Percentiles rank a stretch among this genome's conserved stretches.
Evolutionary conservation across 1,284 basidiomycete genomes (phyloP).

Genomic region (Lentinula novae-zelandiae): DNA sequence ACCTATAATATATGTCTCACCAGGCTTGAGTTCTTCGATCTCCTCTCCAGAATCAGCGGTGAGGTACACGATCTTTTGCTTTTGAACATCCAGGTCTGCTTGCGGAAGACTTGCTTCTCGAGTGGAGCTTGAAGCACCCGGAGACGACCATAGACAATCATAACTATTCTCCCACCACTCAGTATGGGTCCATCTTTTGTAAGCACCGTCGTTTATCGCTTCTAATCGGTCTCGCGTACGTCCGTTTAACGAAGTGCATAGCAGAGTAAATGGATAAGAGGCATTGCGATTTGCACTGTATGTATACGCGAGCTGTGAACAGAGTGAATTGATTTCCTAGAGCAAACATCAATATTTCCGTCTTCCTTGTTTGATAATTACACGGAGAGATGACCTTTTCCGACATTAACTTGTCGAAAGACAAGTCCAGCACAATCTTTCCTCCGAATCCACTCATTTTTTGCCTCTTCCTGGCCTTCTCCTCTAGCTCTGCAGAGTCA

Average conservation of each 20-base stretch:
- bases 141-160: constrained; percentile 57
- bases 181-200: constrained; percentile 78
- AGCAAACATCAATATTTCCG: constrained; percentile 1
- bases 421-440: constrained; percentile 84
- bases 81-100: constrained; percentile 13
- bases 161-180: constrained; percentile 81
- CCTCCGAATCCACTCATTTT: constrained; percentile 57
- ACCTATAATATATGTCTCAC: constrained; percentile 93
- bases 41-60: constrained; percentile 93
- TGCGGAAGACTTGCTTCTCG: constrained; percentile 4
- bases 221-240: constrained; percentile 70
- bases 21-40: constrained; percentile 73
- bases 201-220: constrained; percentile 60
- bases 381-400: constrained; percentile 68
- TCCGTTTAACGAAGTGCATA: constrained; percentile 80
- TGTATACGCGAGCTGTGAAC: constrained; percentile 84
- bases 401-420: constrained; percentile 93
- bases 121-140: constrained; percentile 12
- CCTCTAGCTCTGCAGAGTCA: constrained; percentile 36
- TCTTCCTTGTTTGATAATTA: constrained; percentile 5
- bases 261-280: constrained; percentile 65
- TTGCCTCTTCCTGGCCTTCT: constrained; percentile 36
- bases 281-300: constrained; percentile 85
- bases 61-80: constrained; percentile 79
- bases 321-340: constrained; percentile 87